These are phyloP conservation scores for Diddensiella caesifluorescens DNA, from an alignment of 805 yeast species.

Conservation along the genomic window DNA sequence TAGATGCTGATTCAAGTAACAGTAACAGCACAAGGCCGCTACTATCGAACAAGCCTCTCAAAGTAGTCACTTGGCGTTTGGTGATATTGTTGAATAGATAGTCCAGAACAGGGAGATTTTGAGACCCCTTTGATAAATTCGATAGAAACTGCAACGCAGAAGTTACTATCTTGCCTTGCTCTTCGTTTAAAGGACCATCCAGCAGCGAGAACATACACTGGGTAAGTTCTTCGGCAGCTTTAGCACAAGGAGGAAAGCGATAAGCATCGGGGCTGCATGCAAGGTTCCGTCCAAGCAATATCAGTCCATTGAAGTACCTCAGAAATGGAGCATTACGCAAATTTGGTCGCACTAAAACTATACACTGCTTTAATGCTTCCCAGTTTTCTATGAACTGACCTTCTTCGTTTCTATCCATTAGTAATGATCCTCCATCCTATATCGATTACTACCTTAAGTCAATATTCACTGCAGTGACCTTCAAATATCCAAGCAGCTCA, in stretches of 20 bases:
- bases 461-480: neutral
- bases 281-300: constrained; percentile 47
- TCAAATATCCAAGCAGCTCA: neutral
- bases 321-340: neutral
- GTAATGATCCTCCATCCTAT: too few species aligned
- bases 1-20: too few species aligned
- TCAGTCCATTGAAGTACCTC: constrained; percentile 43
- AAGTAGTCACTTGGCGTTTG: too few species aligned
- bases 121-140: too few species aligned
- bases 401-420: neutral
- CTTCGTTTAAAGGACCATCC: constrained; percentile 4
- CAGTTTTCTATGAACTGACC: neutral
- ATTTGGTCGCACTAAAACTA: neutral
- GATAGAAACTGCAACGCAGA: constrained; percentile 11
- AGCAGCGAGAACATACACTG: constrained; percentile 6
- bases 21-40: too few species aligned
- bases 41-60: too few species aligned
- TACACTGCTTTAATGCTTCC: neutral
- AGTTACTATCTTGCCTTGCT: constrained; percentile 10
- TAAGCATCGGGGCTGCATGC: too few species aligned
- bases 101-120: too few species aligned
- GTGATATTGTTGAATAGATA: too few species aligned
- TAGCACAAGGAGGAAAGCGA: too few species aligned
- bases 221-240: constrained; percentile 30
- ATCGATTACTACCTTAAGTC: neutral